These are phyloP conservation scores for Albizia julibrissin DNA, from an alignment of 306 rosid species.

Conservation along the genomic window DNA sequence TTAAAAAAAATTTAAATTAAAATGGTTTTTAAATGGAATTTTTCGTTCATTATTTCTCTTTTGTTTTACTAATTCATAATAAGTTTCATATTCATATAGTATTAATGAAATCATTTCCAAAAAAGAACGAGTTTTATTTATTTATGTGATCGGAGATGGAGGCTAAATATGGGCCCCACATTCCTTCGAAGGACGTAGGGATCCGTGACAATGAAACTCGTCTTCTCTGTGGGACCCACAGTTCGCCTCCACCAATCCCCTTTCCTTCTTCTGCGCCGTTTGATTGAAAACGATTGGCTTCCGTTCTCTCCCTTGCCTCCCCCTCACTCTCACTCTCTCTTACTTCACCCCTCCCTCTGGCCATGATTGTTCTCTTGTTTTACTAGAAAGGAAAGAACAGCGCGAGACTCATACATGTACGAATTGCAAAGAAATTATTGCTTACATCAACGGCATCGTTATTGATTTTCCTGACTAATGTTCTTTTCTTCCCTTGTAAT, in stretches of 20 bases:
- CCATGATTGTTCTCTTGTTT: conserved; percentile 19
- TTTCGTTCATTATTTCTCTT: no score
- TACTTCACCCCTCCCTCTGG: not conserved
- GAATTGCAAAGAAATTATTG: conserved; percentile 36
- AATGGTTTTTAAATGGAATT: no score
- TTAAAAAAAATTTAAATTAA: no score
- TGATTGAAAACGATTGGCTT: conserved; percentile 37
- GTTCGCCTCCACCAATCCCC: not conserved
- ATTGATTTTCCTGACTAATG: not conserved
- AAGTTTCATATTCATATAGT: no score
- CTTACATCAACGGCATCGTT: conserved; percentile 21
- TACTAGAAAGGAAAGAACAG: not conserved
- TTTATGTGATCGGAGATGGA: no score
- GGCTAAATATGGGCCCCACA: conserved; percentile 27
- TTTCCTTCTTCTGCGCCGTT: conserved; percentile 45
- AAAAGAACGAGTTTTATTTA: no score
- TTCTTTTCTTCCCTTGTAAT: conserved; percentile 78
- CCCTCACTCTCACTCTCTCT: not conserved
- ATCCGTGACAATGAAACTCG: conserved; percentile 56
- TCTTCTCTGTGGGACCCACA: conserved; percentile 42
- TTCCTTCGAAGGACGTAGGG: conserved; percentile 33
- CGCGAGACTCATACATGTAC: conserved; percentile 13
- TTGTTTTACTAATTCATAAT: no score
- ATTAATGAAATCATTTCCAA: no score
- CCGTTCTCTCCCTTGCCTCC: not conserved